A percentile compares a stretch with the other conserved stretches of the same genome.
Conservation (phyloP, 805 yeast species). For the Spathaspora girioi region DNA sequence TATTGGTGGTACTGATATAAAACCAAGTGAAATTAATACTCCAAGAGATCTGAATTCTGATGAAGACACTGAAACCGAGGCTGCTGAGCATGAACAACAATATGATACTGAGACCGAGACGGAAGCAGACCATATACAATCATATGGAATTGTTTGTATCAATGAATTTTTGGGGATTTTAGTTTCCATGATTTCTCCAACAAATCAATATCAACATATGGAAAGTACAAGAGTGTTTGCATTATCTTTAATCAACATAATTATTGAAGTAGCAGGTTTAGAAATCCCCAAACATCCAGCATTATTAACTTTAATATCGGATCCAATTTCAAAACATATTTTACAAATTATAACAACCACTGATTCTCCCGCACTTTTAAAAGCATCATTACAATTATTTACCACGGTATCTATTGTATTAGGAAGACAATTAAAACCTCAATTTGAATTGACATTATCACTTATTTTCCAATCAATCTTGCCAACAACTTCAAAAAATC, state of each 20-base stretch:
- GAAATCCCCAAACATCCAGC: conserved; percentile 57
- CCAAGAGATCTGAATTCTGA: conserved; percentile 8
- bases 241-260: conserved; percentile 66
- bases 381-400: conserved; percentile 72
- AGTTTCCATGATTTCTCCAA: conserved; percentile 76
- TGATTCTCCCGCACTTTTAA: conserved; percentile 70
- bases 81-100: conserved; percentile 5
- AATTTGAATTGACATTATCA: conserved; percentile 69
- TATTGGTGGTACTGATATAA: conserved; percentile 44
- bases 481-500: conserved; percentile 10
- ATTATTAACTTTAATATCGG: conserved; percentile 65
- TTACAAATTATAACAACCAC: conserved; percentile 72
- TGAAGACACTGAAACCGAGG: not conserved
- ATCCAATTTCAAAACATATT: conserved; percentile 80
- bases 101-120: conserved; percentile 13
- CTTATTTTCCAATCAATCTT: conserved; percentile 59
- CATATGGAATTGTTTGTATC: conserved; percentile 73
- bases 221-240: conserved; percentile 86
- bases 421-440: conserved; percentile 66
- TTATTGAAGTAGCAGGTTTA: conserved; percentile 78
- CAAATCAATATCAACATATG: conserved; percentile 78
- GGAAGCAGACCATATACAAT: conserved; percentile 10
- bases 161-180: conserved; percentile 74
- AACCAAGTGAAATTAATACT: conserved; percentile 12
- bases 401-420: conserved; percentile 67